Conservation (phyloP, 441 rosid species). For the Mallotus japonicus region DNA sequence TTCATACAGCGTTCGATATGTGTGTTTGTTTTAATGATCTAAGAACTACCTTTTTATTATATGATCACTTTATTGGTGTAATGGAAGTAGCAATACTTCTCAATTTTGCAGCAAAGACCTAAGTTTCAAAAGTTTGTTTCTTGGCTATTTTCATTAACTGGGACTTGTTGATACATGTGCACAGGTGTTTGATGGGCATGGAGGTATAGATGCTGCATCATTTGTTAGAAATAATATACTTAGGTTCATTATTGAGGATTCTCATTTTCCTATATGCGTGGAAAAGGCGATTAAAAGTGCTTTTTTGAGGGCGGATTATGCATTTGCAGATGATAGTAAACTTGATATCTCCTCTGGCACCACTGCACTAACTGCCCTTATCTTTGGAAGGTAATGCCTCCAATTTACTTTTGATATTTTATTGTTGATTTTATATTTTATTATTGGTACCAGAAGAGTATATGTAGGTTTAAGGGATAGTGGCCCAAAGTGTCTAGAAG, state of each 20-base stretch:
- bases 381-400: constrained; percentile 54
- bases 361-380: constrained; percentile 72
- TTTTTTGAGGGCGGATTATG: constrained; percentile 81
- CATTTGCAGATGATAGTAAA: constrained; percentile 77
- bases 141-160: constrained; percentile 12
- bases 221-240: constrained; percentile 72
- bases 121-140: neutral
- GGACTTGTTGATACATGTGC: constrained; percentile 20
- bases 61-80: neutral
- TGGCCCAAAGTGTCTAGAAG: neutral
- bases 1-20: neutral
- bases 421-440: constrained; percentile 3
- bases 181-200: constrained; percentile 97
- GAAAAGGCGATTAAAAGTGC: constrained; percentile 77
- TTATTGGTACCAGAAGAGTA: neutral
- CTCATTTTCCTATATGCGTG: constrained; percentile 66
- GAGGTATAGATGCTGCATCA: constrained; percentile 86
- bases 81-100: neutral
- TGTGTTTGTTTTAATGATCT: neutral
- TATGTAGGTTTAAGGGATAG: neutral
- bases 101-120: neutral
- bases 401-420: neutral
- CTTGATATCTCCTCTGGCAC: constrained; percentile 92
- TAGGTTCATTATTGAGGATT: constrained; percentile 69
- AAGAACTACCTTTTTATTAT: neutral